Percentiles rank a stretch among this genome's conserved stretches.
These are phyloP conservation scores for Aristolochia californica DNA, from an alignment of 164 flowering plant species.

Conservation along the genomic window DNA sequence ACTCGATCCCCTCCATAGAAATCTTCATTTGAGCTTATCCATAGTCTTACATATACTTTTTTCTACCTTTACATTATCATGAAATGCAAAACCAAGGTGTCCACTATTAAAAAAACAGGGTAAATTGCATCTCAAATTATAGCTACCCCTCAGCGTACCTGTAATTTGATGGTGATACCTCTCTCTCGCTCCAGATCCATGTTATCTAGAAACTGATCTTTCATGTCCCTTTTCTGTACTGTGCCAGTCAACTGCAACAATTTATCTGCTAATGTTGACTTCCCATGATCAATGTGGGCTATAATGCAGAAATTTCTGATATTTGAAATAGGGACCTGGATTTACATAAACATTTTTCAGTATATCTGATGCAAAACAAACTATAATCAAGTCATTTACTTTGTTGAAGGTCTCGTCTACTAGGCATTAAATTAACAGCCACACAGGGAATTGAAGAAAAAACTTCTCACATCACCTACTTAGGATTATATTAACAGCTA, in stretches of 20 bases:
- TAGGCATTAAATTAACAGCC: too few relatives aligned
- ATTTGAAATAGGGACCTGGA: constrained; percentile 73
- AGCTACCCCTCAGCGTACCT: constrained; percentile 28
- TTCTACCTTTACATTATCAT: too few relatives aligned
- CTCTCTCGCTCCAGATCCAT: constrained; percentile 98
- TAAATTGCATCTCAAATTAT: too few relatives aligned
- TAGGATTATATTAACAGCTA: too few relatives aligned
- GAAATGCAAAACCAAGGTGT: too few relatives aligned
- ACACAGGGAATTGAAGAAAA: too few relatives aligned
- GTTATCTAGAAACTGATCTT: constrained; percentile 95
- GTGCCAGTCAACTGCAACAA: constrained; percentile 87
- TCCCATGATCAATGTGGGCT: constrained; percentile 97
- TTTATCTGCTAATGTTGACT: constrained; percentile 92
- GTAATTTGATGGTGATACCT: constrained; percentile 94
- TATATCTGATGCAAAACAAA: background rate
- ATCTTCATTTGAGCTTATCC: too few relatives aligned
- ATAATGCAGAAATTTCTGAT: constrained; percentile 89
- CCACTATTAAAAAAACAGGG: too few relatives aligned
- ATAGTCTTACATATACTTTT: too few relatives aligned
- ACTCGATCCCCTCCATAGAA: too few relatives aligned
- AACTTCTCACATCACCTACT: too few relatives aligned
- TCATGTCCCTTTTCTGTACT: constrained; percentile 82
- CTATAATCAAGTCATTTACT: background rate
- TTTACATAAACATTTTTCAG: background rate
- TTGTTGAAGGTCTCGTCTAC: background rate